Evolutionary conservation across 1,284 basidiomycete genomes (phyloP), one percentile per base, ranked within the genome.

Genomic region (Gomphus bonarii): DNA sequence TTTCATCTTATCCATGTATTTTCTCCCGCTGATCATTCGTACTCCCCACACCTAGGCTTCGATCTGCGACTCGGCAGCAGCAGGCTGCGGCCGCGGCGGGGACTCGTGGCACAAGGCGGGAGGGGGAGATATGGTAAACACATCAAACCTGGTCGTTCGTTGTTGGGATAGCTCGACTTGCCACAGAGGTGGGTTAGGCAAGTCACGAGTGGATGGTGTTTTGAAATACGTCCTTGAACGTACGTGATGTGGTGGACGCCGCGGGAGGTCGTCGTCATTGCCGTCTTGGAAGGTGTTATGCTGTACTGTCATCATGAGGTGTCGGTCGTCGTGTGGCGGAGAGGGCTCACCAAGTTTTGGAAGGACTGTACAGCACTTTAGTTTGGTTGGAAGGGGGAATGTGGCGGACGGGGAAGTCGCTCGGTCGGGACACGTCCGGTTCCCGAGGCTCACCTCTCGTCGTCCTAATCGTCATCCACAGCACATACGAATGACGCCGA

Each of bases 31-130:
- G 64, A 64, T 65, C 65, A 65, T 49, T 67, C 54, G 63, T 65
- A 50, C 46, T 48, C 46, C 22, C 46, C 22, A 48, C 46, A 48
- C 30, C 20, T 52, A 88, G 87, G 84, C 81, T 89, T 65, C 85
- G 87, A 65, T 89, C 87, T 60, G 86, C 89, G 74, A 88, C 86
- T 62, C 84, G 85, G 66, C 87, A 88, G 73, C 82, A 81, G 64
- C 84, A 88, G 68, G 76, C 81, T 58, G 78, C 80, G 59, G 80
- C 77, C 25, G 53, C 54, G 28, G 46, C 56, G 58, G 38, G 40
- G 14, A 49, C 53, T 22, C 81, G 83, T 62, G 72, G 72, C 58
- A 67, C 68, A 46, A 77, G 82, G 61, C 77, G 81, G 56, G 81
- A 83, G 63, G 84, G 84, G 31, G 84, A 88, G 61, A 74, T 85